Evolutionary conservation across 2,329 filamentous ascomycete genomes (phyloP), one percentile per base, ranked within the genome.

Genomic region (Trichoderma sp.): DNA sequence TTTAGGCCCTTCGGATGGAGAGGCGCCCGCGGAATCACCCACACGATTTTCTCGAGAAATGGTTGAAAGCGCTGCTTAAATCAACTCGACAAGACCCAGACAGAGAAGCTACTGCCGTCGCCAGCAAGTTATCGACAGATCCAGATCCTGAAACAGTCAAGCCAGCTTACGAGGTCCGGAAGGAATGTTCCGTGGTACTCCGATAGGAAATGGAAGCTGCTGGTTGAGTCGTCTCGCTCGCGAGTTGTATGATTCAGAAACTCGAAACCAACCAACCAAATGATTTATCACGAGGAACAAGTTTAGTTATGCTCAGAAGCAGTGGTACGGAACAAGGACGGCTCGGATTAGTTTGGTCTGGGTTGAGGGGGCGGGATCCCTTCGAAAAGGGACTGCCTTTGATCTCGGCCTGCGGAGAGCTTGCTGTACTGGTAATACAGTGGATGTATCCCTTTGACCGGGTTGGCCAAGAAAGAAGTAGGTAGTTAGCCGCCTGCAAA

Each of bases 401-500:
- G 69, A 76, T 50, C 68, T 64, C 65, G 56, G 56, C 65, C 63
- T 29, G 71, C 63, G 21, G 64, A 71, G 64, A 64, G 60, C 63
- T 60, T 50, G 31, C 29, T 35, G 60, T 63, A 35, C 60, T 63
- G 60, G 50, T 45, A 74, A 53, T 56, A 75, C 72, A 68, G 71
- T 56, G 59, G 65, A 66, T 27, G 71, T 76, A 63, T 66, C 35
- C 71, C 69, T 73, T 67, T 69, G 71, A 38, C 59, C 65, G 71
- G 38, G 45, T 68, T 75, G 45, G 62, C 65, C 71, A 75, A 71
- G 75, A 62, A 64, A 31, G 64, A 75, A 75, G 71, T 71, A 75
- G 74, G 71, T 71, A 65, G 75, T 75, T 76, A 76, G 75, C 75
- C 75, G 75, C 75, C 65, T 45, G 59, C 56, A 41, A 64, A 64